Evolutionary conservation across 371 early-diverging fungal genomes (phyloP).

Genomic region (Lichtheimia ramosa): DNA sequence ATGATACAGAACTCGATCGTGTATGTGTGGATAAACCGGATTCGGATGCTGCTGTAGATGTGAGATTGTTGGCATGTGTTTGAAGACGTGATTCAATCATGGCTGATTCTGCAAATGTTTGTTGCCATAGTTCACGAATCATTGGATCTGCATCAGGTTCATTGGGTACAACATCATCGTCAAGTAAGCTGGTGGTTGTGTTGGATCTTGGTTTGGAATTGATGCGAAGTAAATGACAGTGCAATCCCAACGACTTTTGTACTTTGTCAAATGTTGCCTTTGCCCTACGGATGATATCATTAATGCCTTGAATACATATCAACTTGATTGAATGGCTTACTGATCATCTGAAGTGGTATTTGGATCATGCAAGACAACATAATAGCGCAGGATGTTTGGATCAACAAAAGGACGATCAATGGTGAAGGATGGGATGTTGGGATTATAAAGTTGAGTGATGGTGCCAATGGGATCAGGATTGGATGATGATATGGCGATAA

Average conservation of each 20-base stretch:
- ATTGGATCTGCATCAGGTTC: conserved; percentile 15
- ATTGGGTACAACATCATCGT: conserved; percentile 18
- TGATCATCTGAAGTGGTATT: conserved; percentile 51
- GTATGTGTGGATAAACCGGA: conserved; percentile 11
- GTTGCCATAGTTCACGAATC: conserved; percentile 20
- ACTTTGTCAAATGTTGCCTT: conserved; percentile 61
- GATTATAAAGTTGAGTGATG: conserved; percentile 61
- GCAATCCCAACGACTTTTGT: conserved; percentile 66
- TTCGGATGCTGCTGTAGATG: neutral
- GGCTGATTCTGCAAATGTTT: conserved; percentile 14
- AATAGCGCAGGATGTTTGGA: conserved; percentile 66
- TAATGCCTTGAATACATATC: neutral
- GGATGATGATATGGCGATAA: conserved; percentile 78
- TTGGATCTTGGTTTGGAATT: conserved; percentile 45
- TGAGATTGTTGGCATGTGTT: conserved; percentile 10
- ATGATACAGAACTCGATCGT: conserved; percentile 21
- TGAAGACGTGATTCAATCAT: conserved; percentile 33
- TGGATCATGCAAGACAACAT: conserved; percentile 77
- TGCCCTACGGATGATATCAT: conserved; percentile 37
- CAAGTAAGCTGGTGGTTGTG: conserved; percentile 18
- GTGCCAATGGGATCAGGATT: conserved; percentile 78
- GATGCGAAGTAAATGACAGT: conserved; percentile 63
- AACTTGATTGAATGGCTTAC: conserved; percentile 29
- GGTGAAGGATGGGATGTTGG: conserved; percentile 54
- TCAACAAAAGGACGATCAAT: conserved; percentile 70